Base-by-base conservation (phyloP, 306 rosid species). In the Arachis hypogaea region DNA sequence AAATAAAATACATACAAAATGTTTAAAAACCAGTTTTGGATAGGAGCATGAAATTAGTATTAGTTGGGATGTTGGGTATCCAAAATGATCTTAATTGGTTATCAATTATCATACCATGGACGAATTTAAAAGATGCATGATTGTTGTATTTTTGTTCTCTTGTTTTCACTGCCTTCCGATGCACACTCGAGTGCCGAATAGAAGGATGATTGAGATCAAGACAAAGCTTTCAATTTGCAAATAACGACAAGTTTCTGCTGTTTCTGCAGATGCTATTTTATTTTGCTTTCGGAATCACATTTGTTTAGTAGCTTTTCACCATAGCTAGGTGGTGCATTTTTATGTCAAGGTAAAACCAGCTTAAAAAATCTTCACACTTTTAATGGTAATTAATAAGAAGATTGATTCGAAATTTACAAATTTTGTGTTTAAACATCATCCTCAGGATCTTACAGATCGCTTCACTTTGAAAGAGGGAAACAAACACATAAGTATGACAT, bases 61-160 rank as follows among this genome's bases (percentile, higher is more conserved):
- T 59, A 57, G 61, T 55, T 79, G 75, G 57, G 29, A 4, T 14
- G 9, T 14, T n/a, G 58, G 29, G 67, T 56, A 62, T 36, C 43
- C 67, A 56, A 51, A 14, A 7, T 18, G 47, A 59, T 58, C 64
- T 60, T n/a, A 59, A 49, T 22, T 28, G 40, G 0, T 29, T 46
- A 61, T 7, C 14, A 2, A 0, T 29, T 46, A 61, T 7, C 14
- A 2, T 4, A 11, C 6, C 11, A 5, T 59, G 55, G 18, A 33
- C 40, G 30, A 9, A 63, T 66, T 52, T 2, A 11, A 22, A 46
- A 22, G 38, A 33, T 9, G n/a, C 30, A 7, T 78, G 78, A 79
- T 60, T 42, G 72, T 58, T 60, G 62, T 70, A 58, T n/a, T 59
- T 78, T 74, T 65, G 70, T 78, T 63, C 58, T 38, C 46, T 6